Percentiles rank a stretch among this genome's conserved stretches.
These are phyloP conservation scores for Lepidopterella palustris DNA, from an alignment of 495 filamentous ascomycete species.

Conservation along the genomic window DNA sequence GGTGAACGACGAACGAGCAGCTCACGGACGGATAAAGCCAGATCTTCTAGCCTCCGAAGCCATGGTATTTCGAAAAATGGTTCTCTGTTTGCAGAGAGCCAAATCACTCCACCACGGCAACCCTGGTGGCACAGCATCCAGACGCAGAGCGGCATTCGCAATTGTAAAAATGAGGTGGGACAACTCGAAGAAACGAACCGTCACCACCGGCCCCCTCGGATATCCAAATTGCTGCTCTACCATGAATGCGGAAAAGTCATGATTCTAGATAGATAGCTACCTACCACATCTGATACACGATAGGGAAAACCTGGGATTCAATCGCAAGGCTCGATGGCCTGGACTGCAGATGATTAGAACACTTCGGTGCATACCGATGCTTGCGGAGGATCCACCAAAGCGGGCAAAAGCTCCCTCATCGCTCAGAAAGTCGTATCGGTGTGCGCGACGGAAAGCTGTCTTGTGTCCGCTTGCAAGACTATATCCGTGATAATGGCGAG, in stretches of 20 bases:
- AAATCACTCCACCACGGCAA: not conserved
- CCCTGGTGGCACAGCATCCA: not conserved
- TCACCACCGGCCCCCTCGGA: not conserved
- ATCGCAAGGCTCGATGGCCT: no score
- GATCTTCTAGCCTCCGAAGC: not conserved
- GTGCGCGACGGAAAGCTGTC: no score
- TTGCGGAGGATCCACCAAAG: no score
- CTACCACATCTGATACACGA: not conserved
- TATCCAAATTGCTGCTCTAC: not conserved
- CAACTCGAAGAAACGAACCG: not conserved
- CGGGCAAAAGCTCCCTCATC: no score
- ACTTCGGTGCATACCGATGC: no score
- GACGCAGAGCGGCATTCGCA: not conserved
- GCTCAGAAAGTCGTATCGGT: no score
- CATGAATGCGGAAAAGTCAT: no score
- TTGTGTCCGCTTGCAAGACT: no score
- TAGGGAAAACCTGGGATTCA: not conserved
- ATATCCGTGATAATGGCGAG: no score
- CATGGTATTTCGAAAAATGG: not conserved
- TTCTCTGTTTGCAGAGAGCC: not conserved
- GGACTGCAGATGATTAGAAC: no score
- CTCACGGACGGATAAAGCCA: not conserved
- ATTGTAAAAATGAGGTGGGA: not conserved
- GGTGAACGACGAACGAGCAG: no score
- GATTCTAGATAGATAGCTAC: not conserved